Percentiles rank a stretch among this genome's conserved stretches.
Conservation (phyloP, 1,284 basidiomycete species). For the Ceratobasidium sp. region DNA sequence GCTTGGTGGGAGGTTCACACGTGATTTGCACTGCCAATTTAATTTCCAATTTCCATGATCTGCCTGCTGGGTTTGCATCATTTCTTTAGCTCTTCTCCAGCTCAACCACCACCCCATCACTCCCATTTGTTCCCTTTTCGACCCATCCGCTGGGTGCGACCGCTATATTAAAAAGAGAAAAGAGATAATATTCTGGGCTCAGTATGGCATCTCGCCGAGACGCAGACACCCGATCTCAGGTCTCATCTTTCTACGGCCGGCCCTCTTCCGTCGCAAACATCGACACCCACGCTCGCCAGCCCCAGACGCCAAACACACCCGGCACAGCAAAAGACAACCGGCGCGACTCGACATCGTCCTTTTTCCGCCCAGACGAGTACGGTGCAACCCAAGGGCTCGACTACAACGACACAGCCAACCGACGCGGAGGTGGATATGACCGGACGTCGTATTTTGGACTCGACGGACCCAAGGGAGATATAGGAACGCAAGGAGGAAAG, state of each 20-base stretch:
- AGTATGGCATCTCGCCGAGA: slow-evolving; percentile 32
- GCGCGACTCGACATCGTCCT: slow-evolving; percentile 37
- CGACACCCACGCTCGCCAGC: slow-evolving; percentile 22
- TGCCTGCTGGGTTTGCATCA: slow-evolving; percentile 22
- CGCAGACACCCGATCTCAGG: slow-evolving; percentile 24
- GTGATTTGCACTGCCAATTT: slow-evolving; percentile 19
- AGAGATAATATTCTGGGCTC: not conserved
- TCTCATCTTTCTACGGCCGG: slow-evolving; percentile 41
- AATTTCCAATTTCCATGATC: not conserved
- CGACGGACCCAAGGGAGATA: slow-evolving; percentile 44
- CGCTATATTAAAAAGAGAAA: not conserved
- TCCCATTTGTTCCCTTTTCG: not conserved
- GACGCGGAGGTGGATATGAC: slow-evolving; percentile 42
- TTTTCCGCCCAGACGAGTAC: slow-evolving; percentile 43
- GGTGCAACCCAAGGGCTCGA: slow-evolving; percentile 19
- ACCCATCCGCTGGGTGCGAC: not conserved
- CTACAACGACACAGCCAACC: slow-evolving; percentile 30
- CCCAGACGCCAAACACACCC: not conserved
- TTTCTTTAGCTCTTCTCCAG: slow-evolving; percentile 14
- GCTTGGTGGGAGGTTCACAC: slow-evolving; percentile 17
- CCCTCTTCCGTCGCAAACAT: slow-evolving; percentile 33
- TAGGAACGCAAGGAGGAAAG: slow-evolving; percentile 52
- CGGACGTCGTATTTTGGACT: slow-evolving; percentile 34
- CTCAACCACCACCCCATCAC: slow-evolving; percentile 16
- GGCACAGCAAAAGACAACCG: slow-evolving; percentile 19